Base-by-base conservation (phyloP, 208 protist species). In the Leishmania braziliensis region DNA sequence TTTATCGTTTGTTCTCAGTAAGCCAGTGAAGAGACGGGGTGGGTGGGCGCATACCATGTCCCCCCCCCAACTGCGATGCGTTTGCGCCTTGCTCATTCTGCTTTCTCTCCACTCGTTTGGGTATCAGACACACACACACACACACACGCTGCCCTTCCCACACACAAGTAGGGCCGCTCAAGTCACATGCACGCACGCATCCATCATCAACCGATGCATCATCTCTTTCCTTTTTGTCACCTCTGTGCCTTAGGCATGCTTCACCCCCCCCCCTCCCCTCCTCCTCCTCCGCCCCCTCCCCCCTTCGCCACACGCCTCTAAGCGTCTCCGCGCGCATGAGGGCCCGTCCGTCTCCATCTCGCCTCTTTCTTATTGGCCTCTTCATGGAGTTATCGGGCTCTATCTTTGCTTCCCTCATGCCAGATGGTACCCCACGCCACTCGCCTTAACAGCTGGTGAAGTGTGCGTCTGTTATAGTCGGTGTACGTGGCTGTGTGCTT, bases 211-310 rank as follows among this genome's bases (percentile, higher is more conserved):
- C 23, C 26, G 5, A 63, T 14, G 2, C 9, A 29, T 29, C 6
- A 26, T n/a, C 58, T 10, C 20, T 9, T 62, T 26, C 56, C 23
- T 16, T 62, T 62, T 62, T 26, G 5, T n/a, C 23, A n/a, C 10
- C 18, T n/a, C 56, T 62, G 5, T 62, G 6, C n/a, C 23, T 62
- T 26, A n/a, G 56, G 56, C 8, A n/a, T 16, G 56, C 23, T 33
- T 39, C 39, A 26, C 68, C 29, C 68, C 33, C n/a, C 29, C n/a
- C 29, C 33, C 39, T 33, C n/a, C 29, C 33, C 39, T 48, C 68
- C 68, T 48, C 66, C 26, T 70, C 33, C 36, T 18, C 33, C 69
- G 66, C 80, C n/a, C 60, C n/a, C 60, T 33, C 60, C 60, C 39
- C 18, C 65, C 39, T 46, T 71, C 18, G 29, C 23, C 39, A 39